phyloP scores from a whole-genome alignment of 257 asterid species.

The Ehretia macrophylla region DNA sequence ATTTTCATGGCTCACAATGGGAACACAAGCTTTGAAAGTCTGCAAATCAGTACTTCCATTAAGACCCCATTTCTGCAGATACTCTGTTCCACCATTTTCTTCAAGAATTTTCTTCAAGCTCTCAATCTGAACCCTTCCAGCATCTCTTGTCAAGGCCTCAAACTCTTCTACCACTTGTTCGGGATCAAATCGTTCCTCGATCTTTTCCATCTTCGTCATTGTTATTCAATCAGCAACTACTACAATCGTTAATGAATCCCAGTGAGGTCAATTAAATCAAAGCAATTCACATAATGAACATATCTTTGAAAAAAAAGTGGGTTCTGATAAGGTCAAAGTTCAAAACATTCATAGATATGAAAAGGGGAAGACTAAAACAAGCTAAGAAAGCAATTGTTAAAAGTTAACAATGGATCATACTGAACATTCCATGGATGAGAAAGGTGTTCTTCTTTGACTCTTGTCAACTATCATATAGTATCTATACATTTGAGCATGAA shows the following conservation, averaged over 20 bases:
- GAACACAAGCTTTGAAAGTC: constrained; percentile 59
- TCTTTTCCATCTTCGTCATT: constrained; percentile 57
- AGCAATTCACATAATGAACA: background rate
- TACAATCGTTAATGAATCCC: constrained; percentile 15
- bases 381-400: background rate
- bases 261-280: background rate
- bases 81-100: constrained; percentile 77
- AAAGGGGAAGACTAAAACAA: constrained; percentile 21
- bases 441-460: constrained; percentile 23
- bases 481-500: too few relatives aligned
- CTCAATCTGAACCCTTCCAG: constrained; percentile 68
- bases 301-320: background rate
- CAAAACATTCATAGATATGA: constrained; percentile 4
- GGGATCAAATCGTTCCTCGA: constrained; percentile 55
- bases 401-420: too few relatives aligned
- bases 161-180: constrained; percentile 66
- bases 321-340: constrained; percentile 2
- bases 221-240: background rate
- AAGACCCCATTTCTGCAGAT: constrained; percentile 66
- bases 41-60: constrained; percentile 65
- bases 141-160: constrained; percentile 61
- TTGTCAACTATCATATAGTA: constrained; percentile 36
- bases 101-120: constrained; percentile 67
- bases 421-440: too few relatives aligned
- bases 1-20: constrained; percentile 66